Evolutionary conservation across 148 eudicot species (phyloP), one percentile per base, ranked within the genome.

Genomic region (Diospyros kaki): DNA sequence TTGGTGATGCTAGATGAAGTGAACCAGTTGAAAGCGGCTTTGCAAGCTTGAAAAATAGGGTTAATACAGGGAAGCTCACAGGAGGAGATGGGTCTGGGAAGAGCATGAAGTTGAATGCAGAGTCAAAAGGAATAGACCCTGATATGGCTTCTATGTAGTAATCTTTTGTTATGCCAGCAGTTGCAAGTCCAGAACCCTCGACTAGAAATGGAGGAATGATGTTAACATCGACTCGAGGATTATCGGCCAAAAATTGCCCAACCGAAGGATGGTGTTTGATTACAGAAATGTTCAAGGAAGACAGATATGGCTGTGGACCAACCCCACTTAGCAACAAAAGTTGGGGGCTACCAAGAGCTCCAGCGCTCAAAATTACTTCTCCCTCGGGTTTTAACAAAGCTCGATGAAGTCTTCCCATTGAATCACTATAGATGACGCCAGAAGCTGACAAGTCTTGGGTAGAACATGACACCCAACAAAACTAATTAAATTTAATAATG

Each of bases 301-400:
- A 75, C 2, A 89, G 84, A n/a, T 86, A 81, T 46, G 76, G 59
- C 28, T 6, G 1, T 9, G 89, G 92, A 64, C 92, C 92, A 66
- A 88, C 75, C 2, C 89, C 89, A 71, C 89, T 89, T 15, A 89
- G 75, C 86, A 89, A 81, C 63, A 89, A 75, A 12, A 89, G 48
- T 66, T 89, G 89, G 72, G 92, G 85, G 78, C 88, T 86, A 40
- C 92, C 92, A 1, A 89, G 7, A 68, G 89, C 89, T 8, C 89
- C 92, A 1, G 92, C 85, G 71, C 89, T 83, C 39, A 89, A 8
- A 58, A 89, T 81, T 64, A 86, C 69, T 63, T 77, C 76, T 82
- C 92, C 84, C 74, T 79, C 64, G 53, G 58, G n/a, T 1, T 7
- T 59, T 38, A 68, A 76, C 80, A 42, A 39, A 0, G 44, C 78